Base-by-base conservation (phyloP, 768 basidiomycete species). In the Pleurotus sapidus region DNA sequence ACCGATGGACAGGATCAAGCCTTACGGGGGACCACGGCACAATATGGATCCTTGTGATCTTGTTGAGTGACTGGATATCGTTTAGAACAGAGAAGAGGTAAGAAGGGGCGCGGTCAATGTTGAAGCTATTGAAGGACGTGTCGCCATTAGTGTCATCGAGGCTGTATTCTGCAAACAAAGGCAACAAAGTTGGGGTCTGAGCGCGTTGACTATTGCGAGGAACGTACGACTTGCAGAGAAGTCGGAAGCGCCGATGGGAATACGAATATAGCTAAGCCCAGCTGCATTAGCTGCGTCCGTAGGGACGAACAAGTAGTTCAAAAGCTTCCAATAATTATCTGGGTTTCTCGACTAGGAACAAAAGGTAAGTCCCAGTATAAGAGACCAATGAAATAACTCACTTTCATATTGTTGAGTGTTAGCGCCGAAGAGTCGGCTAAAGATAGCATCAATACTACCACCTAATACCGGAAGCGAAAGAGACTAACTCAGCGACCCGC, bases 1-100 rank as follows among this genome's bases (percentile, higher is more conserved):
- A 4, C 14, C 11, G 18, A n/a, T 18, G 15, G 15, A 15, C 27
- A n/a, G 48, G 27, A 17, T 7, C 34, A 5, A 5, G 23, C 71
- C 80, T 59, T 65, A 89, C 89, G 2, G 88, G 87, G 23, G 88
- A 89, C 90, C 90, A 91, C 4, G 90, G 86, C 14, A 87, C 51
- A 5, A 88, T 59, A 59, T 88, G 84, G 17, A 88, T 72, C 61
- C 75, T 80, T 56, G 86, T 60, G 30, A 65, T 49, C 25, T 66
- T 71, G 58, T 88, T 89, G 62, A 87, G 68, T 9, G 80, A 75
- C 60, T 74, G 68, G 49, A 92, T 89, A 63, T 92, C 89, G 23
- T 70, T 74, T 17, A 91, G 71, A 1, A 84, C 81, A 1, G 79
- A 78, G 66, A 87, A 89, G 4, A 89, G 68, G 61, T 85, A 81